phyloP scores from a whole-genome alignment of 306 rosid species.

The Cicer pinnatifidum region DNA sequence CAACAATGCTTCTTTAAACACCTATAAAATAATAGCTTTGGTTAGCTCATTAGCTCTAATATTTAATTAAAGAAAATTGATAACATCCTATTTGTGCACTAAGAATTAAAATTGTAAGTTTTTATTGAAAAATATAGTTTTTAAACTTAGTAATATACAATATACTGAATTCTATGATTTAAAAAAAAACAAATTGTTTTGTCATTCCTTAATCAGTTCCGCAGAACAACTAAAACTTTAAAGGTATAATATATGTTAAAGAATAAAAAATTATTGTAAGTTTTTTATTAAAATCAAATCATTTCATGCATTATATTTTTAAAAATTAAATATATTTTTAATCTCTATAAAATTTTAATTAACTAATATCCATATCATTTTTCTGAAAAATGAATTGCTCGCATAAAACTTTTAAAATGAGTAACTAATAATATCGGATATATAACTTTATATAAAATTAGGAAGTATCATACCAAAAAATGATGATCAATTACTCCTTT shows the following conservation, averaged over 20 bases:
- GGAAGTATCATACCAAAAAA: slow-evolving; percentile 32
- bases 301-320: too few relatives aligned
- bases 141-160: neutral
- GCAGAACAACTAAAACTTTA: too few relatives aligned
- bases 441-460: neutral
- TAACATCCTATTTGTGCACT: too few relatives aligned
- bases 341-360: neutral
- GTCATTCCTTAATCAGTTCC: neutral
- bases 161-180: neutral
- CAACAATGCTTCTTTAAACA: too few relatives aligned
- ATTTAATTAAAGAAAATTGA: too few relatives aligned
- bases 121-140: too few relatives aligned
- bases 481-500: slow-evolving; percentile 41
- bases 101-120: too few relatives aligned
- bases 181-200: neutral
- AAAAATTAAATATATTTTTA: too few relatives aligned
- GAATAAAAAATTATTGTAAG: too few relatives aligned
- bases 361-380: too few relatives aligned
- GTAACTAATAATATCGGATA: neutral
- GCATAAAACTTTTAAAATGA: neutral
- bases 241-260: too few relatives aligned
- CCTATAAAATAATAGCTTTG: neutral
- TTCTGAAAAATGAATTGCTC: neutral
- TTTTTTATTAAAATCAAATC: too few relatives aligned
- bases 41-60: neutral